Base-by-base conservation (phyloP, 2,329 filamentous ascomycete species). In the Cryphonectria nitschkei region DNA sequence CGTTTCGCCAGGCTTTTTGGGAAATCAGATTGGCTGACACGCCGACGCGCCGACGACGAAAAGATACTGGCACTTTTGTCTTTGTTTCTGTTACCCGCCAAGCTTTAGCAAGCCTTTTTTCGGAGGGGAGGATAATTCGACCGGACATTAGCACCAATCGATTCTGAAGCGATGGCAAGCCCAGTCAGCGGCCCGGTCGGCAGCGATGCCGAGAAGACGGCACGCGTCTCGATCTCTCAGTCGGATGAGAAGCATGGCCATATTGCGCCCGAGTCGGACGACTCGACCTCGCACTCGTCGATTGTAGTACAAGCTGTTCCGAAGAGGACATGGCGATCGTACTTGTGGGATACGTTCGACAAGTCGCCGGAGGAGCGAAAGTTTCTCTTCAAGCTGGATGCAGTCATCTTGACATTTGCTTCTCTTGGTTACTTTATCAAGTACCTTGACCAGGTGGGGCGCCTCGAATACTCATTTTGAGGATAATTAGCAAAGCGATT, bases 311-410 rank as follows among this genome's bases (percentile, higher is more conserved):
- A 77, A 34, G 72, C 78, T 43, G 76, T 75, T 8, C 81, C 81
- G 0, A 80, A 81, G 63, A 71, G 72, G 46, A 84, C 81, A 34
- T 86, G 84, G 84, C 79, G 79, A 34, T 84, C 83, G 0, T 83
- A 84, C 62, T 13, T 86, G n/a, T 86, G 84, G 84, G 84, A 86
- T 71, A 84, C 83, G 0, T 79, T 85, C 32, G 78, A 79, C 74
- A 79, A 79, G 76, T 77, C 76, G 8, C 77, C 77, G 7, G 76
- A 78, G 67, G 79, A 81, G 74, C 74, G 75, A 2, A 72, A 72
- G 13, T 78, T 81, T 32, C 74, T 81, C 19, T 76, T 78, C 71
- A 81, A 80, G 73, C 76, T 81, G 7, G 79, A 81, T 70, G 73
- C 75, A 13, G 76, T 78, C 1, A 72, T 81, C 26, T 71, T 81